A percentile compares a stretch with the other conserved stretches of the same genome.
Evolutionary conservation across 225 moss, liverwort and hornwort species (phyloP).

Genomic region (Pseudisothecium myosuroides): DNA sequence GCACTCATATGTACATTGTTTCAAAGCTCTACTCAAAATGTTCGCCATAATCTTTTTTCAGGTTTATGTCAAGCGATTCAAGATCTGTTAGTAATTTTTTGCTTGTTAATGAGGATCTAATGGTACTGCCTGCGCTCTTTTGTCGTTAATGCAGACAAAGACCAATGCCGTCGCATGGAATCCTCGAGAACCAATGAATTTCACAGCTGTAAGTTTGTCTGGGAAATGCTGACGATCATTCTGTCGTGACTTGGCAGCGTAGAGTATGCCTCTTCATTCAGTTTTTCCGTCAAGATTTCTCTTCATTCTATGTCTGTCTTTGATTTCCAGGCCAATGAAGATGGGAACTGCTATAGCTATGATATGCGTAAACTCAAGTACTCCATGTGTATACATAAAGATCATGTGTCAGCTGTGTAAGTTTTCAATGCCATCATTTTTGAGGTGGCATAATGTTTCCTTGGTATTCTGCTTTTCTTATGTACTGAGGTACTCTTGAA

Average conservation of each 20-base stretch:
- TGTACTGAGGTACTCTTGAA: neutral
- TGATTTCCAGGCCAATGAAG: slow-evolving; percentile 72
- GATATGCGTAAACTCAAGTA: slow-evolving; percentile 84
- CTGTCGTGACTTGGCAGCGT: neutral
- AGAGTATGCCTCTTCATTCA: neutral
- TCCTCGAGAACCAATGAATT: slow-evolving; percentile 89
- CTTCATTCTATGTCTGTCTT: neutral
- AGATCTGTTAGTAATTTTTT: neutral
- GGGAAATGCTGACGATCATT: neutral
- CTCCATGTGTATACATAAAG: slow-evolving; percentile 88
- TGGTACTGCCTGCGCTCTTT: neutral
- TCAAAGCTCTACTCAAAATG: neutral
- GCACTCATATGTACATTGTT: neutral
- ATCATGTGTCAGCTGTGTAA: slow-evolving; percentile 99
- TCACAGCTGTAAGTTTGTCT: slow-evolving; percentile 60
- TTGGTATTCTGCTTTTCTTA: neutral
- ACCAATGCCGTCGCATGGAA: slow-evolving; percentile 89
- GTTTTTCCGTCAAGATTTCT: neutral
- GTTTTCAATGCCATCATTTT: neutral
- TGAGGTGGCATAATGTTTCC: neutral
- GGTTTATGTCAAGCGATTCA: neutral
- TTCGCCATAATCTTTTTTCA: neutral
- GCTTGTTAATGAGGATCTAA: neutral
- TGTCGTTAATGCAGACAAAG: slow-evolving; percentile 54
- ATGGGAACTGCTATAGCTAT: slow-evolving; percentile 87